A percentile compares a stretch with the other conserved stretches of the same genome.
phyloP scores from a whole-genome alignment of 257 asterid species.

The Solanum lycopersicoides region DNA sequence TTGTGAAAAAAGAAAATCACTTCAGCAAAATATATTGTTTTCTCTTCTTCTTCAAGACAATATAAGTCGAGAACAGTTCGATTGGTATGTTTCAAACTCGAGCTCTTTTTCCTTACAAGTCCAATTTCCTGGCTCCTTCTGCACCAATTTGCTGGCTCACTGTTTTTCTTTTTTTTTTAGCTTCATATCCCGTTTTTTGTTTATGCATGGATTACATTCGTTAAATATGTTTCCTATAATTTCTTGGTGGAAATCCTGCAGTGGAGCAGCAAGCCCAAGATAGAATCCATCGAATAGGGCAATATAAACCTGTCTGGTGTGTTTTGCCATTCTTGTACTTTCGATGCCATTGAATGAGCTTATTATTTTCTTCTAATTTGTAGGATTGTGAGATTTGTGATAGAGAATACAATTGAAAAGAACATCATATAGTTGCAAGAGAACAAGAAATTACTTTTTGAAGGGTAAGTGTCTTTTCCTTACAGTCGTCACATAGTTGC shows the following conservation, averaged over 20 bases:
- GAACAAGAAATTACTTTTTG: neutral
- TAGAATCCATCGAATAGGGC: neutral
- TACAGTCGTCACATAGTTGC: neutral
- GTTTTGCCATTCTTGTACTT: neutral
- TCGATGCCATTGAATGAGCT: neutral
- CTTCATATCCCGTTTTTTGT: no score
- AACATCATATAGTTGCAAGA: neutral
- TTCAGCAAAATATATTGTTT: no score
- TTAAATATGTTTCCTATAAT: neutral
- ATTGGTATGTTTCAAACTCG: conserved; percentile 30
- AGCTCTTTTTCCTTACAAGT: neutral
- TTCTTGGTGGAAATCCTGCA: neutral
- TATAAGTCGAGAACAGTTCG: conserved; percentile 62
- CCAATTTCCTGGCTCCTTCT: neutral
- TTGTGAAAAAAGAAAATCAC: no score
- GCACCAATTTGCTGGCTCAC: neutral
- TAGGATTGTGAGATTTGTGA: neutral
- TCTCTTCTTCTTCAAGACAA: no score
- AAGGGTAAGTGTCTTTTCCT: neutral
- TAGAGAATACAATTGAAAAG: neutral
- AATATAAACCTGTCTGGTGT: neutral
- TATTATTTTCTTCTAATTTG: no score
- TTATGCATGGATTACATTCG: no score
- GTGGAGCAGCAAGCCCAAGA: neutral
- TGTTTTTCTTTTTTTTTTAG: neutral